phyloP scores from a whole-genome alignment of 805 yeast species.

The Brettanomyces custersianus region DNA sequence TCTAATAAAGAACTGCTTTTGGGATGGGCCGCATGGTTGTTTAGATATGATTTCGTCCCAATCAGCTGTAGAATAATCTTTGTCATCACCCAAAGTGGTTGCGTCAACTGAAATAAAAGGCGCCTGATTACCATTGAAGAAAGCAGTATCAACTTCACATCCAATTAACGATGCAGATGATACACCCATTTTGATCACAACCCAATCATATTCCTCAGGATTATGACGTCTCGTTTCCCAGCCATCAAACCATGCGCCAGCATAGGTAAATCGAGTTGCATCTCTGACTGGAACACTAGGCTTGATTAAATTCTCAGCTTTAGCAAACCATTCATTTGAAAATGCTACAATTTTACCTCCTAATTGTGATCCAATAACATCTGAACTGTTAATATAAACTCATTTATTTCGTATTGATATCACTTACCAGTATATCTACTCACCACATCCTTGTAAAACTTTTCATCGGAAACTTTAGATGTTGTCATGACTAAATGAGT shows the following conservation, averaged over 20 bases:
- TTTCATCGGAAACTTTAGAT: constrained; percentile 21
- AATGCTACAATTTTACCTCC: constrained; percentile 67
- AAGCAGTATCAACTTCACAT: constrained; percentile 87
- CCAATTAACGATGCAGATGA: constrained; percentile 71
- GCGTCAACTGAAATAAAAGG: constrained; percentile 86
- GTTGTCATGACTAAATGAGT: too few relatives aligned
- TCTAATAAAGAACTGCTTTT: constrained; percentile 73
- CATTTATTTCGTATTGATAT: background rate
- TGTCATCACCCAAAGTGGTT: constrained; percentile 27
- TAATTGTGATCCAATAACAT: constrained; percentile 75
- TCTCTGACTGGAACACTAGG: constrained; percentile 78
- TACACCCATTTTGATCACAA: constrained; percentile 74
- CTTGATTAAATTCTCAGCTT: constrained; percentile 76
- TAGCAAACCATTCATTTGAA: constrained; percentile 95
- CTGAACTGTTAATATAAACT: constrained; percentile 20
- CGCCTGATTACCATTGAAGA: constrained; percentile 93
- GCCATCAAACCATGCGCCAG: constrained; percentile 98
- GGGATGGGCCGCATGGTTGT: constrained; percentile 82
- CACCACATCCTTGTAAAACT: constrained; percentile 39
- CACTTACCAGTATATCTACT: constrained; percentile 41
- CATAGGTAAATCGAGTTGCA: constrained; percentile 64
- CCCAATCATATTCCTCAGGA: constrained; percentile 79
- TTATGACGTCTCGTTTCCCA: constrained; percentile 98
- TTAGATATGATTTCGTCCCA: constrained; percentile 72
- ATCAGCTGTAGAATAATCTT: constrained; percentile 23